phyloP scores from a whole-genome alignment of 2,329 filamentous ascomycete species.

The Sporothrix dimorphospora region DNA sequence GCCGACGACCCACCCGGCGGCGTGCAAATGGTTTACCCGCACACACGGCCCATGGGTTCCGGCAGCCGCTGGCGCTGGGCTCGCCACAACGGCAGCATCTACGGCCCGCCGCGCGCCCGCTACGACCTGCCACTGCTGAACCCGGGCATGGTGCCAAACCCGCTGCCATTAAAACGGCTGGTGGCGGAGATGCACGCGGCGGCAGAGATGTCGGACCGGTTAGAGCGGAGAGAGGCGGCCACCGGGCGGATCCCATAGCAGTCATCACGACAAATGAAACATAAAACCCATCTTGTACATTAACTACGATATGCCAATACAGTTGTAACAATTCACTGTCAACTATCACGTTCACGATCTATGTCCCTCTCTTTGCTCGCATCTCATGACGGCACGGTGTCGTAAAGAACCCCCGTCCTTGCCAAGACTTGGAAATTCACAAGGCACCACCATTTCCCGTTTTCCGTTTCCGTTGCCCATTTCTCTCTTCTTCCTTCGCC shows the following conservation, averaged over 20 bases:
- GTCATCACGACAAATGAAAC: too few species aligned
- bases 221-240: background rate
- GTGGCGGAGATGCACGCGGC: background rate
- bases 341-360: background rate
- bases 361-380: too few species aligned
- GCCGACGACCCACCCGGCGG: background rate
- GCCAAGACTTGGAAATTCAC: background rate
- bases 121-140: slow-evolving; percentile 3
- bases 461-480: too few species aligned
- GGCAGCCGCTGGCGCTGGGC: slow-evolving; percentile 10
- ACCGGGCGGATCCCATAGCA: background rate
- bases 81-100: background rate
- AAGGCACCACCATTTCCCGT: background rate
- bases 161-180: background rate
- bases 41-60: background rate
- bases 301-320: background rate
- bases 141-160: background rate
- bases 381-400: background rate
- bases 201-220: background rate
- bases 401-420: background rate
- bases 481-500: background rate
- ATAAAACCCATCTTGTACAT: background rate
- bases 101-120: background rate
- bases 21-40: background rate
- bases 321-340: background rate